Percentiles rank a stretch among this genome's conserved stretches.
phyloP scores from a whole-genome alignment of 371 early-diverging fungal species.

The Lichtheimia ornata region DNA sequence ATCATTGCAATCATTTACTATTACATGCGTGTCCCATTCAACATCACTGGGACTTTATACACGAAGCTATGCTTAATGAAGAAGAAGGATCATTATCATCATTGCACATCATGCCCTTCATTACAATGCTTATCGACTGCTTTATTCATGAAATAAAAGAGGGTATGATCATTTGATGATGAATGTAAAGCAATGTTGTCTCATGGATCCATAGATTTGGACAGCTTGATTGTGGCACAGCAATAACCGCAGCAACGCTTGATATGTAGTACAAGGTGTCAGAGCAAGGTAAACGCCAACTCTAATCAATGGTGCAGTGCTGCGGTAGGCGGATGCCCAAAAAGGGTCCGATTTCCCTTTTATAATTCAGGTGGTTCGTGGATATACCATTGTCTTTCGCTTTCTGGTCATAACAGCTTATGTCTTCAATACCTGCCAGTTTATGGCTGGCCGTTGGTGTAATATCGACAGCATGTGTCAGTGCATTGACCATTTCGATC shows the following conservation, averaged over 20 bases:
- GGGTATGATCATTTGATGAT: too few relatives aligned
- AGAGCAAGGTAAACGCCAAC: neutral
- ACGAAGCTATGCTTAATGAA: too few relatives aligned
- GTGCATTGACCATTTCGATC: slow-evolving; percentile 17
- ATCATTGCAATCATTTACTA: too few relatives aligned
- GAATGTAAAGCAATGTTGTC: neutral
- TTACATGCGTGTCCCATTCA: too few relatives aligned
- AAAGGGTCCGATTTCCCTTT: neutral
- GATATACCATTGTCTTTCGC: neutral
- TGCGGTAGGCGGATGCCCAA: neutral
- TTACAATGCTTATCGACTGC: too few relatives aligned
- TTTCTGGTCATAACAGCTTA: neutral
- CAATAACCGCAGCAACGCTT: neutral
- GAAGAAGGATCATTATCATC: too few relatives aligned
- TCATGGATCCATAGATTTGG: neutral
- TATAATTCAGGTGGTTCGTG: neutral
- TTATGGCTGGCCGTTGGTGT: slow-evolving; percentile 16
- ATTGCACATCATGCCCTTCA: too few relatives aligned
- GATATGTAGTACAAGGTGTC: neutral
- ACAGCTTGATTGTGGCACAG: neutral
- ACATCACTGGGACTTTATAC: too few relatives aligned
- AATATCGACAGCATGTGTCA: slow-evolving; percentile 6
- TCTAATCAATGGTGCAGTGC: neutral
- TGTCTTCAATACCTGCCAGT: slow-evolving; percentile 4
- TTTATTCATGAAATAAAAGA: too few relatives aligned